phyloP scores from a whole-genome alignment of 106 monocot species.

The Vanilla planifolia region DNA sequence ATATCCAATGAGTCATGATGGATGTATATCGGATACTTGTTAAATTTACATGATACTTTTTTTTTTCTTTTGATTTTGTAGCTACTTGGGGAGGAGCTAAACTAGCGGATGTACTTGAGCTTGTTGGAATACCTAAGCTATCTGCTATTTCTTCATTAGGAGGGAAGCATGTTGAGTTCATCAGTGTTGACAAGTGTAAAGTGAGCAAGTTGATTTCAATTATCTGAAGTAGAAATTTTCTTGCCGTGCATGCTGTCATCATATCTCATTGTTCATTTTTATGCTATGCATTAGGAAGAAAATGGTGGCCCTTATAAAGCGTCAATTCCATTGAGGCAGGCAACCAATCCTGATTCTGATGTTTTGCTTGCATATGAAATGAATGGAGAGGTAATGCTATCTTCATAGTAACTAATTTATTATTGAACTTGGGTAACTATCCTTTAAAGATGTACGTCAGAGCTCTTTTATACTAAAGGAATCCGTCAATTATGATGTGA shows the following conservation, averaged over 20 bases:
- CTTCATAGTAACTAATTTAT: too few relatives aligned
- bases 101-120: constrained; percentile 75
- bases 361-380: constrained; percentile 98
- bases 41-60: too few relatives aligned
- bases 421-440: too few relatives aligned
- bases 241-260: constrained; percentile 2
- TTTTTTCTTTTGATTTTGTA: constrained; percentile 28
- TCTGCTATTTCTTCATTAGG: constrained; percentile 52
- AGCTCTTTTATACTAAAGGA: too few relatives aligned
- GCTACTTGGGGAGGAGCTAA: constrained; percentile 95
- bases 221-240: neutral
- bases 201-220: constrained; percentile 54
- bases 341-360: constrained; percentile 87
- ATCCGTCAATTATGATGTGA: too few relatives aligned
- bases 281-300: constrained; percentile 59
- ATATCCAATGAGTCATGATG: too few relatives aligned
- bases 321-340: constrained; percentile 79
- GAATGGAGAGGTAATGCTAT: constrained; percentile 91
- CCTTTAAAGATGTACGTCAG: too few relatives aligned
- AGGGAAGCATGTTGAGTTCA: constrained; percentile 89
- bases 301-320: constrained; percentile 97
- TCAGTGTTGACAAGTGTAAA: constrained; percentile 83
- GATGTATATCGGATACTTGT: too few relatives aligned
- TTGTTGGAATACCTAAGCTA: constrained; percentile 69
- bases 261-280: neutral